Base-by-base conservation (phyloP, 2,329 filamentous ascomycete genomes). In the Cytospora mali region DNA sequence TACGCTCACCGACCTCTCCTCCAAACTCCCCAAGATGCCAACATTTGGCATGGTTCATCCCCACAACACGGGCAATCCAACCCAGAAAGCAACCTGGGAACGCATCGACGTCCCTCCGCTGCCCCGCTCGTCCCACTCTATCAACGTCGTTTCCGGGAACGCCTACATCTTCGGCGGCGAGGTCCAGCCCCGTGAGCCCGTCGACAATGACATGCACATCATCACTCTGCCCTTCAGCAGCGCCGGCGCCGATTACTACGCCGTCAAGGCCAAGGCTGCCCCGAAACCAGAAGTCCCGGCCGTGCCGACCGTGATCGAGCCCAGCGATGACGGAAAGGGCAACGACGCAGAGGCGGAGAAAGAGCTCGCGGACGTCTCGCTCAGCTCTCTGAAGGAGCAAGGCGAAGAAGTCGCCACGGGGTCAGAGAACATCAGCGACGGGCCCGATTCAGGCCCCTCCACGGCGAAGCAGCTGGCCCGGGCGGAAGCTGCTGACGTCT, bases 131-230 rank as follows among this genome's bases (percentile, higher is more conserved):
- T 93, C 91, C 0, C 91, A 95, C 71, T 83, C 85, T 3, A 73
- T 93, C 68, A 83, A 90, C 50, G 79, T 89, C 48, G 75, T 88
- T 25, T 78, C 77, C 52, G 77, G 81, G 16, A 80, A 78, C n/a
- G 81, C 84, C 51, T 81, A 80, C 69, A 69, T 96, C 69, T 96
- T 93, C 71, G 92, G 92, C 64, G 92, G 92, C 68, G 91, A 95
- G 73, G 75, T 88, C 62, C 75, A 78, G 31, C 81, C 86, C 1
- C 80, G 87, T 46, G 76, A 88, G 68, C 86, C 87, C 7, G 82
- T 88, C 61, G 90, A 93, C 75, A 91, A 92, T 71, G 81, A 87
- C 68, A 82, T 95, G 73, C 88, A 93, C 71, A 77, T 86, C 58
- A 71, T 94, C 53, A 80, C 81, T 0, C 76, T 92, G 25, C 84